Conservation (phyloP, 2,329 filamentous ascomycete genomes). For the Trichophyton verrucosum region DNA sequence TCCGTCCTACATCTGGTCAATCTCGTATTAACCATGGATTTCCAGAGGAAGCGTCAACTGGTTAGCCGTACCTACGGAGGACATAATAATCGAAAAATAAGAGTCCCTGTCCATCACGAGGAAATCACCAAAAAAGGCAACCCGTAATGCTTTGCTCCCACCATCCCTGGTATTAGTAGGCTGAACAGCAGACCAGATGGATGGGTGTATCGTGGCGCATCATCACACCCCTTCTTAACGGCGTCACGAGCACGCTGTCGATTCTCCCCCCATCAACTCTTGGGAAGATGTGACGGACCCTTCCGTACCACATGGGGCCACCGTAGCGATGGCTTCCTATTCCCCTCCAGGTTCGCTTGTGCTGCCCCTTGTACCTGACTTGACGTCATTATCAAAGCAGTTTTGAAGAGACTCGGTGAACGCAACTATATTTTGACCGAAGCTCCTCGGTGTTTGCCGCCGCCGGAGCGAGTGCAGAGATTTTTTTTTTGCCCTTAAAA, state of each 20-base stretch:
- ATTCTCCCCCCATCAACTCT: neutral
- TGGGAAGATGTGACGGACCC: neutral
- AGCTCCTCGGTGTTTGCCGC: neutral
- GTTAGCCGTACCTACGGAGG: neutral
- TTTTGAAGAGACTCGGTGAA: neutral
- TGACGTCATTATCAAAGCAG: neutral
- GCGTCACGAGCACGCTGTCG: neutral
- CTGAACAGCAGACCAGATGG: neutral
- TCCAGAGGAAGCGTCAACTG: neutral
- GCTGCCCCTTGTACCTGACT: neutral
- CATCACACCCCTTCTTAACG: neutral
- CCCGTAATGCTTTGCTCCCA: neutral
- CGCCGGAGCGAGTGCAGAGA: neutral
- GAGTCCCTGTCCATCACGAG: neutral
- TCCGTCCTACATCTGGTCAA: neutral
- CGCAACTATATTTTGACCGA: neutral
- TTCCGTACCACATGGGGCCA: neutral
- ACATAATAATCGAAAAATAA: too few relatives aligned
- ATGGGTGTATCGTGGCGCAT: neutral
- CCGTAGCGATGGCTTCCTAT: neutral
- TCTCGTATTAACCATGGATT: neutral
- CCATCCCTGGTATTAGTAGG: neutral
- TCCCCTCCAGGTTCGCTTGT: neutral
- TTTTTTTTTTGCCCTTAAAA: neutral
- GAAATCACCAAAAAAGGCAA: neutral